Percentiles rank a stretch among this genome's conserved stretches.
These are phyloP conservation scores for Chrysophaeum taylorii DNA, from an alignment of 352 stramenopile species.

Conservation along the genomic window DNA sequence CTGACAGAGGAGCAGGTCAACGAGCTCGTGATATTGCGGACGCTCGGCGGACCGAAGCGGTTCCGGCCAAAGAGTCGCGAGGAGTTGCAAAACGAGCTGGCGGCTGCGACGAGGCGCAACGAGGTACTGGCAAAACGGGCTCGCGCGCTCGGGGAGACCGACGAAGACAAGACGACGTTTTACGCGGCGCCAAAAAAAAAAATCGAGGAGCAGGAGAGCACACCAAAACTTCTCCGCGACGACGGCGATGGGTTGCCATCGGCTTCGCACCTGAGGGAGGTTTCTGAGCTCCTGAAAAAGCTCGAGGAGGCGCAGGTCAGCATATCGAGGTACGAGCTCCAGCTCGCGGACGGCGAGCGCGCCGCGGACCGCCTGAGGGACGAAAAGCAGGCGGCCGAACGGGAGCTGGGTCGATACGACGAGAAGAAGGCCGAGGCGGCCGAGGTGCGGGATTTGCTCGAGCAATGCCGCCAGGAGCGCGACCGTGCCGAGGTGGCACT, in stretches of 20 bases:
- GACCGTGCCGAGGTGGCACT: conserved; percentile 49
- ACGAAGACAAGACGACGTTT: not conserved
- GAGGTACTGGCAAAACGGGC: conserved; percentile 42
- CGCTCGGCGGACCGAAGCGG: conserved; percentile 50
- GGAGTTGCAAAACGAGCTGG: conserved; percentile 64
- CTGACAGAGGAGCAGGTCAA: conserved; percentile 44
- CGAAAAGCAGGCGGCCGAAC: conserved; percentile 42
- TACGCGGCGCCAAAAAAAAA: not conserved
- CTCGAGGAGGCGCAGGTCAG: conserved; percentile 30
- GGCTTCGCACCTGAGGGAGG: conserved; percentile 17
- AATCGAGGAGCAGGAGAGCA: not conserved
- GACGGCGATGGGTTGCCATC: conserved; percentile 6
- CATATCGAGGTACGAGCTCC: not conserved
- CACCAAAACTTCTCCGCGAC: not conserved
- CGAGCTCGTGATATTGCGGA: conserved; percentile 68
- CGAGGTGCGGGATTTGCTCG: conserved; percentile 37
- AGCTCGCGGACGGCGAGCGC: conserved; percentile 12
- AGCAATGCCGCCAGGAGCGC: conserved; percentile 41
- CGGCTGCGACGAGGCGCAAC: conserved; percentile 59
- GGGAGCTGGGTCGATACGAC: conserved; percentile 36
- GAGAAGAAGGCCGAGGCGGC: conserved; percentile 20
- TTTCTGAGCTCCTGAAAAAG: conserved; percentile 27
- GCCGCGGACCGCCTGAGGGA: conserved; percentile 23
- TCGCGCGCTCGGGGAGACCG: not conserved
- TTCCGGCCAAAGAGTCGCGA: conserved; percentile 69